phyloP scores from a whole-genome alignment of 352 stramenopile genomes.

The Phytopythium oedochilum region DNA sequence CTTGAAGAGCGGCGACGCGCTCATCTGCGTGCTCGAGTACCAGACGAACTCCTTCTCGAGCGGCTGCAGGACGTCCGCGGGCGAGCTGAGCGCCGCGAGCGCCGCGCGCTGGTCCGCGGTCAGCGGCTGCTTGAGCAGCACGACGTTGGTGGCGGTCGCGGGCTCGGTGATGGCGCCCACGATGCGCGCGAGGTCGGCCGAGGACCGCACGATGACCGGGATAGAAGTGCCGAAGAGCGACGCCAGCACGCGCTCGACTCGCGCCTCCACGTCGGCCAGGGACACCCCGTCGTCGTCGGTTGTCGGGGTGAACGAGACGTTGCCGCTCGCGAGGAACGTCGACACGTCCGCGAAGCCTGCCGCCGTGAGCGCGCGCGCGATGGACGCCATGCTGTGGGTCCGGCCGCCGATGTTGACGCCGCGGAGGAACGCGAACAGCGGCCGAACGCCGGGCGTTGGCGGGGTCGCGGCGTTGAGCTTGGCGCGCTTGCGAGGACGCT shows the following conservation, averaged over 20 bases:
- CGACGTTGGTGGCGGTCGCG: constrained; percentile 20
- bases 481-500: not conserved
- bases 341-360: constrained; percentile 15
- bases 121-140: constrained; percentile 19
- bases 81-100: constrained; percentile 11
- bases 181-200: constrained; percentile 12
- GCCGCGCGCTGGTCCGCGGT: constrained; percentile 13
- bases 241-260: constrained; percentile 16
- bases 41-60: constrained; percentile 25
- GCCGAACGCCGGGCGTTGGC: not conserved
- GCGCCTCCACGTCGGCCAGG: constrained; percentile 7
- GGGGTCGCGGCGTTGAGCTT: not conserved
- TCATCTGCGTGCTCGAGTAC: constrained; percentile 25
- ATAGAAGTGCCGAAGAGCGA: constrained; percentile 20
- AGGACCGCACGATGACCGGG: constrained; percentile 16
- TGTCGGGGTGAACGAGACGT: constrained; percentile 16
- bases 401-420: constrained; percentile 25
- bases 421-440: constrained; percentile 21
- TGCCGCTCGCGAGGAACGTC: constrained; percentile 30
- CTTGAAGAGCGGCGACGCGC: constrained; percentile 30
- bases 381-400: constrained; percentile 26
- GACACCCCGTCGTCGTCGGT: not conserved
- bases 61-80: constrained; percentile 15
- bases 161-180: constrained; percentile 6
- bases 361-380: constrained; percentile 10